Evolutionary conservation across 1,284 basidiomycete genomes (phyloP).

Genomic region (Irpex sp.): DNA sequence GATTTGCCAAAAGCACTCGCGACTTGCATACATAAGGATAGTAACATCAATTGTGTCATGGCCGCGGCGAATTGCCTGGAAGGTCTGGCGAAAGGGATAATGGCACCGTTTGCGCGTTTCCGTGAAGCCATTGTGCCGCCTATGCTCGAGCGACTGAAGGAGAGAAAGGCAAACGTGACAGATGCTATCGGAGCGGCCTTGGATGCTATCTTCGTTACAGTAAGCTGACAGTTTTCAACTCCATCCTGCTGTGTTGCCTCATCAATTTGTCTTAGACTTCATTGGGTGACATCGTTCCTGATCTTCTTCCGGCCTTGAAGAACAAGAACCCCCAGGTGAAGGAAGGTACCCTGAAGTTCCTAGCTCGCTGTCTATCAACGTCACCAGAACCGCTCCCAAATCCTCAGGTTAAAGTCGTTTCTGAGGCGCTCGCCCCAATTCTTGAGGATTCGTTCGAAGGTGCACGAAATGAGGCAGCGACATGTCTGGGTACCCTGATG

Average conservation of each 20-base stretch:
- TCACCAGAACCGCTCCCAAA: constrained; percentile 66
- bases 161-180: constrained; percentile 87
- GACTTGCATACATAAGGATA: constrained; percentile 82
- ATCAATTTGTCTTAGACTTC: constrained; percentile 53
- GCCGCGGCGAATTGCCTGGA: constrained; percentile 86
- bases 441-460: constrained; percentile 90
- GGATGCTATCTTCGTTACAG: constrained; percentile 87
- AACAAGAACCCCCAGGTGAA: constrained; percentile 98
- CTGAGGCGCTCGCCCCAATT: constrained; percentile 74
- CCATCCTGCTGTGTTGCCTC: not conserved
- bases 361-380: constrained; percentile 77
- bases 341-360: constrained; percentile 88
- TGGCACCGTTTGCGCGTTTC: constrained; percentile 71
- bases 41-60: constrained; percentile 96
- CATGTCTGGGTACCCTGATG: constrained; percentile 89
- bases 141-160: constrained; percentile 91
- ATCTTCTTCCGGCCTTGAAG: constrained; percentile 74
- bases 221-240: constrained; percentile 35
- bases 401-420: constrained; percentile 80
- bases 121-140: constrained; percentile 73
- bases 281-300: constrained; percentile 81
- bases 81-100: constrained; percentile 82
- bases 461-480: constrained; percentile 87
- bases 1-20: constrained; percentile 79
- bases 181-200: constrained; percentile 87